Evolutionary conservation across 2,329 filamentous ascomycete genomes (phyloP).

Genomic region (Xylariaceae sp.): DNA sequence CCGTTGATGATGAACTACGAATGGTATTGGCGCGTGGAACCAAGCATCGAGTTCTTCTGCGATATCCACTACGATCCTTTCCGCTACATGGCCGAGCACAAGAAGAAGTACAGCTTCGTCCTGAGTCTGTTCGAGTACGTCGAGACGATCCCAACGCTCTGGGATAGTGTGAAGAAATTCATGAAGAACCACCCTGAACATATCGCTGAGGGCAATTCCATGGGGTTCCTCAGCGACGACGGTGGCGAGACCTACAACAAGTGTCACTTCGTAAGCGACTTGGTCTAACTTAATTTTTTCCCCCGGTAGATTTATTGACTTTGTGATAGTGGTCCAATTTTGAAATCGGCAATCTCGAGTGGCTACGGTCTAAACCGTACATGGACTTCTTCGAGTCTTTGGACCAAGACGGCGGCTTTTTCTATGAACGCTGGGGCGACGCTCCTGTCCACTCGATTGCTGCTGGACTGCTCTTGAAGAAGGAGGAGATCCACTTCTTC

Average conservation of each 20-base stretch:
- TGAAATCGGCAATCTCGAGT: slow-evolving; percentile 88
- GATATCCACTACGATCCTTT: slow-evolving; percentile 95
- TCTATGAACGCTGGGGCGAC: slow-evolving; percentile 98
- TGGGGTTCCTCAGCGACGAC: slow-evolving; percentile 89
- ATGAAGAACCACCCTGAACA: slow-evolving; percentile 87
- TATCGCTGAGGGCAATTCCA: slow-evolving; percentile 74
- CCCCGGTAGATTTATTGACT: slow-evolving; percentile 24
- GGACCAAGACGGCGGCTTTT: slow-evolving; percentile 91
- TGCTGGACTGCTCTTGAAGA: slow-evolving; percentile 77
- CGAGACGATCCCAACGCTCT: slow-evolving; percentile 92
- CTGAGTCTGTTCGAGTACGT: slow-evolving; percentile 94
- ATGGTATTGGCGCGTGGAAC: slow-evolving; percentile 99
- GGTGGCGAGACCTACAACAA: slow-evolving; percentile 89
- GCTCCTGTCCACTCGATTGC: slow-evolving; percentile 98
- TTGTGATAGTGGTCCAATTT: slow-evolving; percentile 88
- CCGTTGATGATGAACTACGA: slow-evolving; percentile 91
- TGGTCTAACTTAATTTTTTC: background rate
- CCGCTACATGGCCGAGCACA: slow-evolving; percentile 90
- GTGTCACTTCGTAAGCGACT: slow-evolving; percentile 80
- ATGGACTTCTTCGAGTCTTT: slow-evolving; percentile 84
- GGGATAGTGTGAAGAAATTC: slow-evolving; percentile 93
- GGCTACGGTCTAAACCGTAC: slow-evolving; percentile 86
- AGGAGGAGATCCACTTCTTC: slow-evolving; percentile 96
- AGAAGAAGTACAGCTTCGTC: slow-evolving; percentile 98
- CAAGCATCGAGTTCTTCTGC: slow-evolving; percentile 92